These are phyloP conservation scores for Stevia rebaudiana DNA, from an alignment of 140 eudicot genomes.

Conservation along the genomic window DNA sequence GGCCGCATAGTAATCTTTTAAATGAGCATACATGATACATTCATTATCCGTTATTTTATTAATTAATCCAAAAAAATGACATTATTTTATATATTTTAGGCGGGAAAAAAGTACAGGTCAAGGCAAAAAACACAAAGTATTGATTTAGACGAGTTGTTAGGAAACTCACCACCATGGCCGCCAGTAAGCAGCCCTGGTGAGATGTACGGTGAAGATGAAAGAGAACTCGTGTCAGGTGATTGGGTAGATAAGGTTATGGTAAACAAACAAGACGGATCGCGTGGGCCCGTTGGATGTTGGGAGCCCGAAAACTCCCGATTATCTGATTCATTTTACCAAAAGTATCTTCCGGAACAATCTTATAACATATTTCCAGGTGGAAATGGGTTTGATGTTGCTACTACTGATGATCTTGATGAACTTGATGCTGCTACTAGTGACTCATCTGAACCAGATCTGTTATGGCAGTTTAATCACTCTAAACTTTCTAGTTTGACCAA, in stretches of 20 bases:
- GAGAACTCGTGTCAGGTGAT: conserved; percentile 58
- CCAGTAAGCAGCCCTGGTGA: conserved; percentile 59
- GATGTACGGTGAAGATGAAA: conserved; percentile 51
- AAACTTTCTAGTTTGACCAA: conserved; percentile 48
- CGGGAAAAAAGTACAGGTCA: conserved; percentile 31
- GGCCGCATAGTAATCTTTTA: background rate
- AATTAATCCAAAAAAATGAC: no score
- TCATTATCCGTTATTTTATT: background rate
- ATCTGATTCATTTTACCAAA: conserved; percentile 50
- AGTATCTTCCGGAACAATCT: conserved; percentile 46
- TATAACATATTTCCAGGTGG: conserved; percentile 35
- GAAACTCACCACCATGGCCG: conserved; percentile 87
- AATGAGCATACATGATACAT: background rate
- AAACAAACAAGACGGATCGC: conserved; percentile 66
- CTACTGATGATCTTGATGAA: conserved; percentile 73
- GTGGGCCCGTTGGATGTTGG: conserved; percentile 42
- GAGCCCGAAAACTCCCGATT: conserved; percentile 42
- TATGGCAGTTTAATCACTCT: conserved; percentile 71
- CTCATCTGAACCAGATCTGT: conserved; percentile 82
- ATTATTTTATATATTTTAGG: conserved; percentile 31
- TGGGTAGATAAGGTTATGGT: conserved; percentile 98
- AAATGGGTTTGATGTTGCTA: conserved; percentile 53
- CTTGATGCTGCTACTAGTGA: conserved; percentile 90
- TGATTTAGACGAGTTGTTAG: conserved; percentile 69
- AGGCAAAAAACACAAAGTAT: conserved; percentile 73